Conservation (phyloP, 768 basidiomycete species). For the Suillus subalutaceus region DNA sequence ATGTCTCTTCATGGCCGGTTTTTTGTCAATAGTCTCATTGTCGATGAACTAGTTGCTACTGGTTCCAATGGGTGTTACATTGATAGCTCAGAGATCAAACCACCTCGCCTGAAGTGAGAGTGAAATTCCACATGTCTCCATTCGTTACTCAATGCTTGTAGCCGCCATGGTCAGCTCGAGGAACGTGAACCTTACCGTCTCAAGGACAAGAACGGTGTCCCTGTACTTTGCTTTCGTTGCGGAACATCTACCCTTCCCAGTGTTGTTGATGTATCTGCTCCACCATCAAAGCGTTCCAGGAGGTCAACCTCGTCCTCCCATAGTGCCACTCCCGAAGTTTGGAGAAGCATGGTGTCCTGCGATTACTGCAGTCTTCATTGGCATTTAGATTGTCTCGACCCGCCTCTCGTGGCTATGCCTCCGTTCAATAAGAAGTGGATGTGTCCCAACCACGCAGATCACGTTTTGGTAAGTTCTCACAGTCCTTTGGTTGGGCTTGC, state of each 20-base stretch:
- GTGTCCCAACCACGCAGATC: conserved; percentile 98
- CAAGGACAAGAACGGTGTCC: conserved; percentile 79
- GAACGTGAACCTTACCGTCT: conserved; percentile 88
- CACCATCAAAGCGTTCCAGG: conserved; percentile 58
- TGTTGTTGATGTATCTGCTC: conserved; percentile 51
- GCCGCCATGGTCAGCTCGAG: conserved; percentile 87
- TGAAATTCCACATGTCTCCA: conserved; percentile 12
- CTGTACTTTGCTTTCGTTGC: conserved; percentile 91
- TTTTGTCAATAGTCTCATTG: conserved; percentile 20
- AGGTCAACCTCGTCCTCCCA: conserved; percentile 45
- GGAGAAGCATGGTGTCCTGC: conserved; percentile 85
- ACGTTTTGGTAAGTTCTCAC: conserved; percentile 64
- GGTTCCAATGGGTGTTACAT: conserved; percentile 83
- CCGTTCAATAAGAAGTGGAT: conserved; percentile 93
- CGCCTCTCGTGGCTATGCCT: conserved; percentile 86
- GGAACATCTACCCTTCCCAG: conserved; percentile 75
- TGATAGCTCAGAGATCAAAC: conserved; percentile 75
- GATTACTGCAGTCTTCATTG: conserved; percentile 95
- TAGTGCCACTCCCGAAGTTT: conserved; percentile 51
- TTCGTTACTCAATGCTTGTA: conserved; percentile 27
- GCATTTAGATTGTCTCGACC: conserved; percentile 96
- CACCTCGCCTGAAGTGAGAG: conserved; percentile 81
- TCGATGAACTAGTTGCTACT: conserved; percentile 60
- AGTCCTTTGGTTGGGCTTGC: neutral
- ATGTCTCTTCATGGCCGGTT: conserved; percentile 27